Evolutionary conservation across 1,139 yeast species (phyloP).

Genomic region (Yamadazyma triangularis): DNA sequence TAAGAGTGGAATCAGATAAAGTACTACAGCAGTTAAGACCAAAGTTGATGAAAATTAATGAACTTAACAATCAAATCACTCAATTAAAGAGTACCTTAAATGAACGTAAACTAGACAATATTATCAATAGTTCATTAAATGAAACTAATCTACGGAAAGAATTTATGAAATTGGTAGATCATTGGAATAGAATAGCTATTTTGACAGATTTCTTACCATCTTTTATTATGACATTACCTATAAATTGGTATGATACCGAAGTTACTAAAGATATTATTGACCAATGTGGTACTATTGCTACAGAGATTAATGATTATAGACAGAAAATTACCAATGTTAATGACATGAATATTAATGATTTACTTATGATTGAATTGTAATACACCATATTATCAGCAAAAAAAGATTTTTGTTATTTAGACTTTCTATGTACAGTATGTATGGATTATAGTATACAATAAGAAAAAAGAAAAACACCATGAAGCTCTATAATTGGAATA

Average conservation of each 20-base stretch:
- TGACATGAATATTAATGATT: constrained; percentile 7
- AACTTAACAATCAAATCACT: constrained; percentile 13
- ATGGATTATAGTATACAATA: neutral
- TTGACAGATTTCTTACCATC: constrained; percentile 28
- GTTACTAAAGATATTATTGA: constrained; percentile 21
- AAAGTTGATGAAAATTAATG: constrained; percentile 12
- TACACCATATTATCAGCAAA: neutral
- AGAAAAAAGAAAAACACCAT: too few relatives aligned
- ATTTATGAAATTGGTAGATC: constrained; percentile 13
- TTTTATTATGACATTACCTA: constrained; percentile 28
- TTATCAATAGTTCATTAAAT: constrained; percentile 5
- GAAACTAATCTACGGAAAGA: constrained; percentile 4
- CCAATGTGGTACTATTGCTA: constrained; percentile 22
- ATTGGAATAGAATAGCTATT: constrained; percentile 22
- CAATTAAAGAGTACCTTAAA: constrained; percentile 7
- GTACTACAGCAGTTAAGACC: constrained; percentile 10
- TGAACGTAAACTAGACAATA: constrained; percentile 7
- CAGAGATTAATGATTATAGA: constrained; percentile 18
- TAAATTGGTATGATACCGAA: constrained; percentile 33
- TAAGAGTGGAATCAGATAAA: constrained; percentile 2
- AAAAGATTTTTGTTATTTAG: neutral
- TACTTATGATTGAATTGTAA: constrained; percentile 7
- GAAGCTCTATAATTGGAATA: constrained; percentile 38
- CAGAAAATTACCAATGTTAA: constrained; percentile 14
- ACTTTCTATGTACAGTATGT: constrained; percentile 7